These are phyloP conservation scores for Acanthamoeba castellanii DNA, from an alignment of 208 protist genomes.

Conservation along the genomic window DNA sequence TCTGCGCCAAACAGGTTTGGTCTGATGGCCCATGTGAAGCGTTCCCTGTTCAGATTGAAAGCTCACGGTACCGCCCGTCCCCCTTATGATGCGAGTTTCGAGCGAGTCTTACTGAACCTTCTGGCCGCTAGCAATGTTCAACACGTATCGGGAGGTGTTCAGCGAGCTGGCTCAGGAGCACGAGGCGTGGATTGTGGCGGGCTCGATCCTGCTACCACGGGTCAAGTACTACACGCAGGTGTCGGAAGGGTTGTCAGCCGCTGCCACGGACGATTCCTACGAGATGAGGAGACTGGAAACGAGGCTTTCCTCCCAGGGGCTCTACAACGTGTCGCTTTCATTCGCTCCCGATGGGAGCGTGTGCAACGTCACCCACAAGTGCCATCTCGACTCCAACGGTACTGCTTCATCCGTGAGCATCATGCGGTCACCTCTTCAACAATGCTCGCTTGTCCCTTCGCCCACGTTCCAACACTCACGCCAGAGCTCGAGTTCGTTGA, in stretches of 20 bases:
- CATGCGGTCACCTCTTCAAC: no score
- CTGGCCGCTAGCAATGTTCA: neutral
- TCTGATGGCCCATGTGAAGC: neutral
- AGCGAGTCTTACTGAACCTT: neutral
- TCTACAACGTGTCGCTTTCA: neutral
- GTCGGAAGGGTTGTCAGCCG: neutral
- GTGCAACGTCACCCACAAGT: conserved; percentile 6
- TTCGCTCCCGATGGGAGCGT: neutral
- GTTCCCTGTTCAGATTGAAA: neutral
- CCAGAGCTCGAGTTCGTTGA: conserved; percentile 4
- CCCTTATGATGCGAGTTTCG: neutral
- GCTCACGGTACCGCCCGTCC: neutral
- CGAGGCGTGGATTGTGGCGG: neutral
- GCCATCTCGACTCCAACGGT: neutral
- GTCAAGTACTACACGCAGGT: neutral
- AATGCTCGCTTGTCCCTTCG: neutral
- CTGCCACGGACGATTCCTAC: no score
- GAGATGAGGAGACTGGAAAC: neutral
- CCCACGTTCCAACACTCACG: neutral
- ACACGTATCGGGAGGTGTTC: neutral
- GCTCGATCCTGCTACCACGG: neutral
- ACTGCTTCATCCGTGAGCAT: neutral
- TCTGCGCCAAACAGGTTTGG: neutral
- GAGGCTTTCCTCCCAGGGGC: neutral
- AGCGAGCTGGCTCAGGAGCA: neutral